Evolutionary conservation across 495 filamentous ascomycete species (phyloP).

Genomic region (Lepraria neglecta): DNA sequence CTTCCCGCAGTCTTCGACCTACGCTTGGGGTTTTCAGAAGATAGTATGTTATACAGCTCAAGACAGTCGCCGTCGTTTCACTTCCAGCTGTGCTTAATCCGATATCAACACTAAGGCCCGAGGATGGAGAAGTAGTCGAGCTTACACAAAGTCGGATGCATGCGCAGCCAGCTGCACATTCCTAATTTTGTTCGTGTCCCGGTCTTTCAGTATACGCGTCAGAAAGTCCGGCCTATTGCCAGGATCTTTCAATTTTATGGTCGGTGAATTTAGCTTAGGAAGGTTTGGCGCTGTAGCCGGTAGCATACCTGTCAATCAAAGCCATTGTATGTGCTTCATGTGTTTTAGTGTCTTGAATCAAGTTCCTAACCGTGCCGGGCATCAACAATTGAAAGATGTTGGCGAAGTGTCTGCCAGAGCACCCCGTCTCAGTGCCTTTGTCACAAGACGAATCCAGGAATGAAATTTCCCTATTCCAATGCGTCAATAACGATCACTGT

Average conservation of each 20-base stretch:
- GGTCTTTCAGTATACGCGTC: conserved; percentile 25
- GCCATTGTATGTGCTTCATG: neutral
- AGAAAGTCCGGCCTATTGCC: conserved; percentile 31
- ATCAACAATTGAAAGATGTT: neutral
- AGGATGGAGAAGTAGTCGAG: no score
- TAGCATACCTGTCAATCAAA: neutral
- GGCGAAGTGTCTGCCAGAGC: neutral
- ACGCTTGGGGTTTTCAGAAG: neutral
- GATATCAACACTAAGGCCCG: no score
- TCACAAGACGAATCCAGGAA: no score
- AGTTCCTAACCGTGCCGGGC: neutral
- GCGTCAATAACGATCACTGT: conserved; percentile 29
- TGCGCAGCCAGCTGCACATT: conserved; percentile 32
- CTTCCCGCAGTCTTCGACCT: neutral
- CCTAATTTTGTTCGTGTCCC: conserved; percentile 26
- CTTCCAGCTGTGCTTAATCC: conserved; percentile 32
- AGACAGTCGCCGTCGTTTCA: conserved; percentile 43
- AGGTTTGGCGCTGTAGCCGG: conserved; percentile 9
- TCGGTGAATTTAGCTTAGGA: no score
- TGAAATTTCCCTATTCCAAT: no score
- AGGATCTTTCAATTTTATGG: conserved; percentile 12
- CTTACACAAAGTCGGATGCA: conserved; percentile 25
- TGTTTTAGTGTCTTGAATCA: no score
- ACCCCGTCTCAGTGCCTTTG: neutral
- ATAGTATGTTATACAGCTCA: conserved; percentile 38